Base-by-base conservation (phyloP, 805 yeast species). In the Candida peoriensis region DNA sequence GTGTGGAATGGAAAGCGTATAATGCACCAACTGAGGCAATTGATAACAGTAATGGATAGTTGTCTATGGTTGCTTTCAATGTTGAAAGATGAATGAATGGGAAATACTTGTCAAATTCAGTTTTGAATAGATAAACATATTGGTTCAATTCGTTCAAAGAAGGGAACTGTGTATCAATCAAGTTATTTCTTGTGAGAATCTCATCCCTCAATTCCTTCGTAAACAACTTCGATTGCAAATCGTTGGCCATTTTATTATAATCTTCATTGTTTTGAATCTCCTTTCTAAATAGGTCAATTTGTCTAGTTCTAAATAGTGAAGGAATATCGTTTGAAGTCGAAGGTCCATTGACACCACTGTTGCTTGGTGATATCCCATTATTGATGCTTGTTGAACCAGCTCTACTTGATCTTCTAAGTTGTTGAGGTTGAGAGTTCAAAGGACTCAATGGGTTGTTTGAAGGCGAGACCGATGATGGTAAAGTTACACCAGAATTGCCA, bases 21-120 rank as follows among this genome's bases (percentile, higher is more conserved):
- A 89, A 66, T 0, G 96, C 95, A 28, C 97, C 97, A 38, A 89
- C 75, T 12, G 95, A 81, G 2, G 93, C 82, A 74, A 88, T 82
- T 3, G 94, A 76, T 36, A 88, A 63, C 6, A 86, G 55, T 30
- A 89, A 66, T 2, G 95, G 89, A 34, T 72, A 65, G 63, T 52
- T 77, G 56, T 54, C 78, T 57, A 58, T 70, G 53, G 54, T 70
- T 61, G 65, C 69, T 31, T 63, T 60, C 41, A 74, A 67, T 32
- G 72, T 72, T 15, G 85, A 84, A 30, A 82, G 61, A 58, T 88
- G 96, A 43, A 89, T 74, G 54, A 88, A 87, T 17, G 94, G 89
- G 59, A 86, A 81, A 54, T 82, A 88, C 37, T 74, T 75, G 61
- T 83, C 82, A 59, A 87, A 88, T 50, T 86, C 88, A 33, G 72